These are phyloP conservation scores for Botrytis porri DNA, from an alignment of 2,329 filamentous ascomycete genomes.

Conservation along the genomic window DNA sequence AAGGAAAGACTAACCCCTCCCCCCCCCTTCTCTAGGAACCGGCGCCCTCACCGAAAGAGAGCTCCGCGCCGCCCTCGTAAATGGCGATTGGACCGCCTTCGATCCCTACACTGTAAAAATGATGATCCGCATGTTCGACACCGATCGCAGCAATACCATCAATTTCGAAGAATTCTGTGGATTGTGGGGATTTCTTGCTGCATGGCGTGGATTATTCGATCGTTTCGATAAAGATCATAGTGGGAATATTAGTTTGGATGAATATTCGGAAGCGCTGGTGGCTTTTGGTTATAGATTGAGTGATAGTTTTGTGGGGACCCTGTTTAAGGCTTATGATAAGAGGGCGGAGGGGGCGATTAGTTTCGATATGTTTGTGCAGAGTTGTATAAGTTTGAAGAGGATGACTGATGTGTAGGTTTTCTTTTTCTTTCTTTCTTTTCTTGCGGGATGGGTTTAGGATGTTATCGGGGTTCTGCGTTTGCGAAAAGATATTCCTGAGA, in stretches of 20 bases:
- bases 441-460: background rate
- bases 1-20: slow-evolving; percentile 12
- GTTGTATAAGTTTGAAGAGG: slow-evolving; percentile 91
- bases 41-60: slow-evolving; percentile 84
- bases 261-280: slow-evolving; percentile 87
- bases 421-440: background rate
- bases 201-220: slow-evolving; percentile 93
- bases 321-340: slow-evolving; percentile 90
- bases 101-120: slow-evolving; percentile 92
- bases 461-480: background rate
- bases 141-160: slow-evolving; percentile 82
- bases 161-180: slow-evolving; percentile 96
- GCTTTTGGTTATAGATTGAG: slow-evolving; percentile 92
- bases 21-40: slow-evolving; percentile 49
- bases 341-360: slow-evolving; percentile 67
- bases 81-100: slow-evolving; percentile 93
- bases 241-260: slow-evolving; percentile 79
- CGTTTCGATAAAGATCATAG: slow-evolving; percentile 85
- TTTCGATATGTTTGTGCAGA: slow-evolving; percentile 97
- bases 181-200: slow-evolving; percentile 91
- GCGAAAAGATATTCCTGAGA: background rate
- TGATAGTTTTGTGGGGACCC: slow-evolving; percentile 74
- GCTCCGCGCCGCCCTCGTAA: slow-evolving; percentile 85
- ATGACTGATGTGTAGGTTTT: slow-evolving; percentile 81
- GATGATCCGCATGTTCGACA: slow-evolving; percentile 99